Evolutionary conservation across 495 filamentous ascomycete genomes (phyloP).

Genomic region (Bacidia rubella): DNA sequence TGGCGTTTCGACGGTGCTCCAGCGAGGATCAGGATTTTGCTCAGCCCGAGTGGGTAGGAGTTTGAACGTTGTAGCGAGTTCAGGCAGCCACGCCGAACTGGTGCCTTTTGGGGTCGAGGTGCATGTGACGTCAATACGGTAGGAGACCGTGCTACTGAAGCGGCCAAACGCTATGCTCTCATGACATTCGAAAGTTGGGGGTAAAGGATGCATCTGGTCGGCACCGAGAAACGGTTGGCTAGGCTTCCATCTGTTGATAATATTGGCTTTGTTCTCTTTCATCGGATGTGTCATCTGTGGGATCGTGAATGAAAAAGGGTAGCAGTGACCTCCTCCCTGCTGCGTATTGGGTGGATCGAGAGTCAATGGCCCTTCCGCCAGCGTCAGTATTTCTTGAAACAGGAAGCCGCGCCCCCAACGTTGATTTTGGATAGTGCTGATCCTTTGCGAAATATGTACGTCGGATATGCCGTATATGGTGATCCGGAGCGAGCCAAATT

Average conservation of each 20-base stretch:
- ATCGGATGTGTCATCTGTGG: neutral
- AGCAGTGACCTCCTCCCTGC: neutral
- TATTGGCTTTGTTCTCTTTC: neutral
- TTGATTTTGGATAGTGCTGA: too few species aligned
- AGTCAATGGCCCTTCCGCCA: neutral
- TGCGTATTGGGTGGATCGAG: neutral
- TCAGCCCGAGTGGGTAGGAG: neutral
- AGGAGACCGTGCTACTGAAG: neutral
- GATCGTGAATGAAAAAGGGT: neutral
- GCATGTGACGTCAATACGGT: neutral
- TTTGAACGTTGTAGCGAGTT: neutral
- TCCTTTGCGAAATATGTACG: too few species aligned
- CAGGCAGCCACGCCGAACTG: neutral
- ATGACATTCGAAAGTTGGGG: neutral
- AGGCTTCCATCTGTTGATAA: neutral
- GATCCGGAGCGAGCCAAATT: too few species aligned
- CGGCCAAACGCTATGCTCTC: neutral
- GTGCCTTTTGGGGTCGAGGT: neutral
- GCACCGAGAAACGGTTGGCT: neutral
- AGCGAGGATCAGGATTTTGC: neutral
- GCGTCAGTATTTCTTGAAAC: neutral
- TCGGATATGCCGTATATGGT: too few species aligned
- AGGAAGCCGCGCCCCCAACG: too few species aligned
- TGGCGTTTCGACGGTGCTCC: neutral
- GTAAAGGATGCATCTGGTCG: neutral